Conservation (phyloP, 1,284 basidiomycete genomes). For the Fomitopsis betulina region DNA sequence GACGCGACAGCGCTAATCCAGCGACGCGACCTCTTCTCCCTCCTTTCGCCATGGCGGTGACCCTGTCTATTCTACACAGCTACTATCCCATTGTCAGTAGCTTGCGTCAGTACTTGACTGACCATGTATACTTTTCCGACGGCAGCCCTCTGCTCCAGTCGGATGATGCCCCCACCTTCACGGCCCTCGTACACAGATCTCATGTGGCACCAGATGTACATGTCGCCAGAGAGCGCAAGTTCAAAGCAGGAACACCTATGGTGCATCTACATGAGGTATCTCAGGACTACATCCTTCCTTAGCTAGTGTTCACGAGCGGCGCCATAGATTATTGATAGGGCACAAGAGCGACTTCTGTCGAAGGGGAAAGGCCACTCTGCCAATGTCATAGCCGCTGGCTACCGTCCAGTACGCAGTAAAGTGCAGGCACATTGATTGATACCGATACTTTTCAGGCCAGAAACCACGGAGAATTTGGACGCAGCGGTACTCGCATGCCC, state of each 20-base stretch:
- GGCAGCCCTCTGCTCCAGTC: conserved; percentile 18
- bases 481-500: conserved; percentile 26
- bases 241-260: conserved; percentile 34
- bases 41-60: conserved; percentile 3
- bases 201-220: conserved; percentile 36
- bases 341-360: conserved; percentile 48
- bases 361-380: conserved; percentile 33
- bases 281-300: too few species aligned
- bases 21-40: background rate
- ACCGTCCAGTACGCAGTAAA: conserved; percentile 43
- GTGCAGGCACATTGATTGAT: background rate
- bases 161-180: conserved; percentile 34
- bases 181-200: conserved; percentile 37
- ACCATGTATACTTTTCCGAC: conserved; percentile 28
- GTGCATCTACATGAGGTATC: conserved; percentile 22
- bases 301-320: conserved; percentile 30
- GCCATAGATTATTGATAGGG: conserved; percentile 52
- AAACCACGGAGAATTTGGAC: conserved; percentile 21
- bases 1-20: background rate
- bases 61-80: conserved; percentile 22
- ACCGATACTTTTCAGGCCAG: background rate
- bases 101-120: conserved; percentile 39
- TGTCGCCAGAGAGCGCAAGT: conserved; percentile 12
- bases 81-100: conserved; percentile 37
- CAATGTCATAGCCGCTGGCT: conserved; percentile 66